Percentiles rank a stretch among this genome's conserved stretches.
Conservation (phyloP, 768 basidiomycete species). For the Collybiopsis luxurians region DNA sequence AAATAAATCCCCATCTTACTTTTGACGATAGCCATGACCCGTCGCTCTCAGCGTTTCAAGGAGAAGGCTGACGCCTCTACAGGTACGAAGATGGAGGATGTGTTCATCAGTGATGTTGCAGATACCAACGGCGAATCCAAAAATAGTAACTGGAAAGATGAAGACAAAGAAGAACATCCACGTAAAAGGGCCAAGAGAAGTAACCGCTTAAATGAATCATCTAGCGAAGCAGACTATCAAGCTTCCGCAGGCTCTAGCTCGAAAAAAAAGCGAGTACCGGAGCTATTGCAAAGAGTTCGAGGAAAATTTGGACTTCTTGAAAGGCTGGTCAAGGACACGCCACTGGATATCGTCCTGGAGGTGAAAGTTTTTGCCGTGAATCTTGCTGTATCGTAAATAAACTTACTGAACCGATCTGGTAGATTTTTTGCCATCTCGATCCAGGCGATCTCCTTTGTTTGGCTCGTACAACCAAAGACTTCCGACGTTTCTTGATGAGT, state of each 20-base stretch:
- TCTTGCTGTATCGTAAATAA: too few species aligned
- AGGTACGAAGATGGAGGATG: neutral
- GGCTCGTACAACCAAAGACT: conserved; percentile 46
- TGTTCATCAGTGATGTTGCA: too few species aligned
- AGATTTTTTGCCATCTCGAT: conserved; percentile 53
- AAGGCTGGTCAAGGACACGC: neutral
- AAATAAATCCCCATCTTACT: too few species aligned
- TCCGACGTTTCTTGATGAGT: conserved; percentile 46
- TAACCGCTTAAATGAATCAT: too few species aligned
- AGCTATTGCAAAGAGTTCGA: conserved; percentile 1
- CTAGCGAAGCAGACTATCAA: too few species aligned
- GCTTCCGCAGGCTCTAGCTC: too few species aligned
- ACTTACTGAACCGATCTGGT: neutral
- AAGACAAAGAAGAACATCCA: neutral
- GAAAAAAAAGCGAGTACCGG: neutral
- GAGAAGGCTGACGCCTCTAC: neutral
- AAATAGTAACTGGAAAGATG: neutral
- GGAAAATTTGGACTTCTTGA: neutral
- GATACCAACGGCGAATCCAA: too few species aligned
- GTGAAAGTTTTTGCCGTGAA: neutral
- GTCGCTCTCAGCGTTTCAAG: neutral
- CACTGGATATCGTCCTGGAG: neutral
- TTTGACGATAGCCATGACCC: too few species aligned
- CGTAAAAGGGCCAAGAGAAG: neutral
- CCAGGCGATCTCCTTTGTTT: conserved; percentile 51